These are phyloP conservation scores for Seiridium cupressi DNA, from an alignment of 2,329 filamentous ascomycete genomes.

Conservation along the genomic window DNA sequence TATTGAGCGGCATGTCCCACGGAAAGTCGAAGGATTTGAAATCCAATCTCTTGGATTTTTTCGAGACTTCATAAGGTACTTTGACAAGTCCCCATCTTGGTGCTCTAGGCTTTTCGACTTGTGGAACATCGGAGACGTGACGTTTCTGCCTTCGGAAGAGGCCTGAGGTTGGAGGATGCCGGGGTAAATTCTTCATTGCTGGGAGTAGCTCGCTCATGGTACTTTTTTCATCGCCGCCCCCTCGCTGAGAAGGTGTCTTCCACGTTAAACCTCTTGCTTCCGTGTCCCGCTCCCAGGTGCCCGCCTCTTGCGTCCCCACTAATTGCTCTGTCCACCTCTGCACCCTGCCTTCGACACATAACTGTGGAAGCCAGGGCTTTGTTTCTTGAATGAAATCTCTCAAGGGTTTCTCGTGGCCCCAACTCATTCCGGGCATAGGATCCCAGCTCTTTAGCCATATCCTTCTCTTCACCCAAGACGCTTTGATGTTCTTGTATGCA, in stretches of 20 bases:
- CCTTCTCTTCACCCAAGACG: not conserved
- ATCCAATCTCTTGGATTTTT: not conserved
- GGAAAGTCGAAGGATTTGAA: not conserved
- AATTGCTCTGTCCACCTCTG: not conserved
- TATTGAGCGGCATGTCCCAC: not conserved
- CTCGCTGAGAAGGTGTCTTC: not conserved
- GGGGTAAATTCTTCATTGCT: not conserved
- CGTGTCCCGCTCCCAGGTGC: not conserved
- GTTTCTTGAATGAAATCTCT: not conserved
- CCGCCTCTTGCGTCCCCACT: not conserved
- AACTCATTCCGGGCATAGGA: not conserved
- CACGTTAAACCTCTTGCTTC: not conserved
- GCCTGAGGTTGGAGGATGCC: not conserved
- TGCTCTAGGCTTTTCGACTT: not conserved
- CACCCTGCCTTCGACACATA: not conserved
- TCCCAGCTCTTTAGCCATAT: not conserved
- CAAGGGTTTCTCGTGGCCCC: slow-evolving; percentile 1
- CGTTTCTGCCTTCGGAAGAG: not conserved
- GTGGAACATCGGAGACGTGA: not conserved
- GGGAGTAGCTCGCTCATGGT: not conserved
- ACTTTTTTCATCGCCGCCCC: not conserved
- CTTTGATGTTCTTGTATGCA: not conserved
- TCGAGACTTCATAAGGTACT: not conserved
- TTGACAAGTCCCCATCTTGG: not conserved
- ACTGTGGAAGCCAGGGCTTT: not conserved